Evolutionary conservation across 176 grass and related monocot genomes (phyloP).

Genomic region (Rhynchospora tenuis): DNA sequence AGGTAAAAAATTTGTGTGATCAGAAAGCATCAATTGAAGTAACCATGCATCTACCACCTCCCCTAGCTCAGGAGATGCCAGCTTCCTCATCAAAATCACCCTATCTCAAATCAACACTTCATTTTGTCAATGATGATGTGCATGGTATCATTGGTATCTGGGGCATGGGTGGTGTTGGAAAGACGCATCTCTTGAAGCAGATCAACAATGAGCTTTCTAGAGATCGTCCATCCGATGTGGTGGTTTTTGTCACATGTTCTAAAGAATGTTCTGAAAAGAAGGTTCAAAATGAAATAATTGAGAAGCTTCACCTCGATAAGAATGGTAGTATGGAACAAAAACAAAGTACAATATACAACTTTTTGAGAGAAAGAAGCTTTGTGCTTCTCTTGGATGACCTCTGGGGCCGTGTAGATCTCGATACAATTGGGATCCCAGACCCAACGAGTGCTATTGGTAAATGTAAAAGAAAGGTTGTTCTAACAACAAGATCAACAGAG

Average conservation of each 20-base stretch:
- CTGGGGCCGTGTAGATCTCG: neutral
- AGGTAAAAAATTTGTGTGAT: constrained; percentile 1
- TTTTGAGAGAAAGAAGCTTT: neutral
- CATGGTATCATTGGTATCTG: constrained; percentile 24
- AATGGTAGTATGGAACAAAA: neutral
- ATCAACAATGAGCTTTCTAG: constrained; percentile 29
- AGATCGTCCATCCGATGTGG: constrained; percentile 1
- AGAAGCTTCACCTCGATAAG: neutral
- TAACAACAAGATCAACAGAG: neutral
- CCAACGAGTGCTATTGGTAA: neutral
- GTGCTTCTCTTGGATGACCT: neutral
- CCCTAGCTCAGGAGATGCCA: neutral
- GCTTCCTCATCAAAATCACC: neutral
- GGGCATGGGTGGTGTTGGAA: constrained; percentile 27
- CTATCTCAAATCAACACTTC: constrained; percentile 15
- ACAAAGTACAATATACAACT: neutral
- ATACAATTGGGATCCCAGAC: neutral
- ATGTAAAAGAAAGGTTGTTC: neutral
- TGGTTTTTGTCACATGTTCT: constrained; percentile 19
- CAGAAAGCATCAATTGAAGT: neutral
- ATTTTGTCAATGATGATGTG: constrained; percentile 3
- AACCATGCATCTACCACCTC: neutral
- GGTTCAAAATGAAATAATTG: neutral
- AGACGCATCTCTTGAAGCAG: constrained; percentile 30
- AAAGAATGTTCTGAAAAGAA: constrained; percentile 11